Percentiles rank a stretch among this genome's conserved stretches.
These are phyloP conservation scores for Pseudovirgaria hyperparasitica DNA, from an alignment of 2,329 filamentous ascomycete species.

Conservation along the genomic window DNA sequence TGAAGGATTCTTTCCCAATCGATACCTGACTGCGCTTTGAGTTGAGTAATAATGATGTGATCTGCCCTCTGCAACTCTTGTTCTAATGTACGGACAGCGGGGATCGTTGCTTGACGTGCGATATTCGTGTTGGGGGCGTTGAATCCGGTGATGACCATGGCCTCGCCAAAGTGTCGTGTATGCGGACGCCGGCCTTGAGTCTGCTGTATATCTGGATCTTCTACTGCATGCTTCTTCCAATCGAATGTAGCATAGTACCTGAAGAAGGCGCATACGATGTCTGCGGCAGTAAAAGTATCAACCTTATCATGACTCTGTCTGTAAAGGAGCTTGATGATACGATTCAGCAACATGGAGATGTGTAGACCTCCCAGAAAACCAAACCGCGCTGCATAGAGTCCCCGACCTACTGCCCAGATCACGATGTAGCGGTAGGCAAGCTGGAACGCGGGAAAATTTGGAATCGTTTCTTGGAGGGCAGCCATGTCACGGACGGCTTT, in stretches of 20 bases:
- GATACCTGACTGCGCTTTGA: too few relatives aligned
- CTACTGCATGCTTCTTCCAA: slow-evolving; percentile 42
- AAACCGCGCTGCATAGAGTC: slow-evolving; percentile 52
- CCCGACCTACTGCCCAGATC: slow-evolving; percentile 47
- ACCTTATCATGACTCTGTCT: slow-evolving; percentile 15
- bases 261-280: slow-evolving; percentile 49
- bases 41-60: too few relatives aligned
- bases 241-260: slow-evolving; percentile 48
- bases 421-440: slow-evolving; percentile 48
- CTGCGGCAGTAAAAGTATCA: slow-evolving; percentile 30
- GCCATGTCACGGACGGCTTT: slow-evolving; percentile 51
- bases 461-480: slow-evolving; percentile 47
- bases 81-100: slow-evolving; percentile 39
- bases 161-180: slow-evolving; percentile 43
- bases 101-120: slow-evolving; percentile 38
- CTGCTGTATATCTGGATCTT: slow-evolving; percentile 44
- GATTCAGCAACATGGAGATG: slow-evolving; percentile 48
- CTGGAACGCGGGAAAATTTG: slow-evolving; percentile 45
- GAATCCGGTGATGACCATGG: slow-evolving; percentile 51
- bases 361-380: slow-evolving; percentile 55
- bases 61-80: slow-evolving; percentile 39
- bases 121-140: slow-evolving; percentile 50
- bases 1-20: slow-evolving; percentile 35
- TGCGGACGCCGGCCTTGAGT: slow-evolving; percentile 28
- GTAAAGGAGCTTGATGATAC: slow-evolving; percentile 44